phyloP scores from a whole-genome alignment of 2,329 filamentous ascomycete genomes.

The Alternaria brassicicola region DNA sequence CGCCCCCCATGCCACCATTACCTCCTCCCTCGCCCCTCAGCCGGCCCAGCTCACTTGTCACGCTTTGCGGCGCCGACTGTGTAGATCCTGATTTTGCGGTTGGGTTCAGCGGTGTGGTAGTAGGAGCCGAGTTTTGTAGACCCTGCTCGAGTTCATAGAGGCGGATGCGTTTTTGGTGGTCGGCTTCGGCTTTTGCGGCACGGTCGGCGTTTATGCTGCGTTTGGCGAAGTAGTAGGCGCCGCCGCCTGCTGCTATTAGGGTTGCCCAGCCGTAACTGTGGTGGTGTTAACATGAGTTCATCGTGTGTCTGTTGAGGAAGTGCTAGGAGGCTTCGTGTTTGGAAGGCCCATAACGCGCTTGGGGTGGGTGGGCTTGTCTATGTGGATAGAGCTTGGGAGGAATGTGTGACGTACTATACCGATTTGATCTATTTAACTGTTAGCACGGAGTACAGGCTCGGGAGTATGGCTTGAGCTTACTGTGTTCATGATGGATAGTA shows the following conservation, averaged over 20 bases:
- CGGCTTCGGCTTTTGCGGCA: constrained; percentile 67
- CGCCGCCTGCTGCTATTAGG: constrained; percentile 81
- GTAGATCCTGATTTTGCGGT: constrained; percentile 13
- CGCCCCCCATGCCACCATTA: constrained; percentile 17
- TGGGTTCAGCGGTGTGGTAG: constrained; percentile 19
- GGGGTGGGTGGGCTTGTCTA: neutral
- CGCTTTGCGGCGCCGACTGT: constrained; percentile 15
- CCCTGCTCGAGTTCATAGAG: constrained; percentile 42
- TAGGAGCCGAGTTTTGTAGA: neutral
- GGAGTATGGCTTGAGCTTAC: constrained; percentile 43
- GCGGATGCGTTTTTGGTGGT: constrained; percentile 39
- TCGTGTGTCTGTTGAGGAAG: neutral
- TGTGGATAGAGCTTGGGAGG: neutral
- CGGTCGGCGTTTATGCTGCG: constrained; percentile 91
- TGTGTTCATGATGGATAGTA: constrained; percentile 56
- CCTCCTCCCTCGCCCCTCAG: constrained; percentile 16
- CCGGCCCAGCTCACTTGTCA: constrained; percentile 12
- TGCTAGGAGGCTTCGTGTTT: neutral
- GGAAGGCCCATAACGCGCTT: neutral
- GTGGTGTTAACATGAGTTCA: neutral
- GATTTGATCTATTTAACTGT: constrained; percentile 57
- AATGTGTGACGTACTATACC: constrained; percentile 59
- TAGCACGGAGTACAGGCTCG: neutral
- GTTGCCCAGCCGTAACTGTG: constrained; percentile 88
- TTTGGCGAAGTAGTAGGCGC: constrained; percentile 96